phyloP scores from a whole-genome alignment of 75 land plant genomes.

The Larix kaempferi region DNA sequence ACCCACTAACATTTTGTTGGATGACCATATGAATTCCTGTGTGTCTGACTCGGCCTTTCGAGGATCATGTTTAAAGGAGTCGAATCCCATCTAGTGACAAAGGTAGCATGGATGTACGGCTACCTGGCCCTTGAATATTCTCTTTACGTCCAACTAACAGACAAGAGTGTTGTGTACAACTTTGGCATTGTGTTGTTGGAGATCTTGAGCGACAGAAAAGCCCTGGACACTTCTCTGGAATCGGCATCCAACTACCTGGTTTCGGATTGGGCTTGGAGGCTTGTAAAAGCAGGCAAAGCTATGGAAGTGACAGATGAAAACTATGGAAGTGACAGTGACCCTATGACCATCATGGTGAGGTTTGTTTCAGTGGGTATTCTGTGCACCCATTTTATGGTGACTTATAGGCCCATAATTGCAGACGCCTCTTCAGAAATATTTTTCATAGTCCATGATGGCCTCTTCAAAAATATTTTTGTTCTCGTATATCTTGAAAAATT shows the following conservation, averaged over 20 bases:
- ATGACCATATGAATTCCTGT: slow-evolving; percentile 39
- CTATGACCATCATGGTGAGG: slow-evolving; percentile 17
- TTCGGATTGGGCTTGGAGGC: slow-evolving; percentile 34
- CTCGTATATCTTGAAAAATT: too few species aligned
- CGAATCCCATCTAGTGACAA: slow-evolving; percentile 12
- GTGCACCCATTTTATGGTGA: slow-evolving; percentile 38
- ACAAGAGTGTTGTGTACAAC: slow-evolving; percentile 34
- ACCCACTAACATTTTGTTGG: slow-evolving; percentile 47
- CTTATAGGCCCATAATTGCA: slow-evolving; percentile 26
- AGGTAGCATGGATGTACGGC: slow-evolving; percentile 24
- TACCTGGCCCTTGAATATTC: slow-evolving; percentile 43
- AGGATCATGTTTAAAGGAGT: slow-evolving; percentile 12
- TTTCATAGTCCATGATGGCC: too few species aligned
- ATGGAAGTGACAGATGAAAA: slow-evolving; percentile 14
- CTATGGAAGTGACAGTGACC: slow-evolving; percentile 9
- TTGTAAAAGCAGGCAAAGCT: slow-evolving; percentile 19
- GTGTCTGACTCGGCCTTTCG: slow-evolving; percentile 49
- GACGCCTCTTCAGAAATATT: too few species aligned
- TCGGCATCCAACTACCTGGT: neutral
- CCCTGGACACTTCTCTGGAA: slow-evolving; percentile 16
- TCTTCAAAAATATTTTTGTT: too few species aligned
- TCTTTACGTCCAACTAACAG: slow-evolving; percentile 18
- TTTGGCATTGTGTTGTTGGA: slow-evolving; percentile 38
- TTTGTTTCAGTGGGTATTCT: slow-evolving; percentile 27
- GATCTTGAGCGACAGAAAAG: slow-evolving; percentile 29